Base-by-base conservation (phyloP, 192 early-diverging fungal species). In the Backusella sp. region DNA sequence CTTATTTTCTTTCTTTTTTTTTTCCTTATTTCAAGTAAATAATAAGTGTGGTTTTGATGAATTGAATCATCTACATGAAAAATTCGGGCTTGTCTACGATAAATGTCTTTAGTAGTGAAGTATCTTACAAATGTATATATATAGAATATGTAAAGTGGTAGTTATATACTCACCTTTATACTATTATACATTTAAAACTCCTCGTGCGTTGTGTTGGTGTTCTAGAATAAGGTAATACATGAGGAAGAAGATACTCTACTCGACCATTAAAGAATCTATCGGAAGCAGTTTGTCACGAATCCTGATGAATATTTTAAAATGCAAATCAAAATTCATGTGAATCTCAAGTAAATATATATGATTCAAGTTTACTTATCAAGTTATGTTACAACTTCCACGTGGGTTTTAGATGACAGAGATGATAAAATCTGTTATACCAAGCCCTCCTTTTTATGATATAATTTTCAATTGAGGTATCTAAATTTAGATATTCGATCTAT, bases 401-500 rank as follows among this genome's bases (percentile, higher is more conserved):
- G 53, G 8, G 53, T 56, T 56, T 53, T 56, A 56, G 53, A 56
- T 56, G 53, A 21, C 56, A 62, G 56, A 62, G 56, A 62, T 28
- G 21, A 28, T 28, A 28, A 28, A 14, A 26, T 62, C 23, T 62
- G 23, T 26, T 62, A 62, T 62, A 14, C 56, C 23, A 62, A 12
- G 56, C 53, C n/a, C 19, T 56, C 21, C 23, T 56, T 56, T 26
- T n/a, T 56, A 44, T 44, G 15, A 44, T 44, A 44, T 44, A 44
- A 44, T 56, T 56, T 62, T 62, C 56, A 28, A 62, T 62, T 62
- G 56, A 28, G 21, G 9, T 23, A 62, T 62, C 56, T 62, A 28
- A 62, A 62, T 62, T 62, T 62, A 62, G 56, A 62, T 62, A 12
- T 26, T 7, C 5, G 21, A 62, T 62, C 21, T 62, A 62, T 56